These are phyloP conservation scores for Camellia granthamiana DNA, from an alignment of 148 eudicot genomes.

Conservation along the genomic window DNA sequence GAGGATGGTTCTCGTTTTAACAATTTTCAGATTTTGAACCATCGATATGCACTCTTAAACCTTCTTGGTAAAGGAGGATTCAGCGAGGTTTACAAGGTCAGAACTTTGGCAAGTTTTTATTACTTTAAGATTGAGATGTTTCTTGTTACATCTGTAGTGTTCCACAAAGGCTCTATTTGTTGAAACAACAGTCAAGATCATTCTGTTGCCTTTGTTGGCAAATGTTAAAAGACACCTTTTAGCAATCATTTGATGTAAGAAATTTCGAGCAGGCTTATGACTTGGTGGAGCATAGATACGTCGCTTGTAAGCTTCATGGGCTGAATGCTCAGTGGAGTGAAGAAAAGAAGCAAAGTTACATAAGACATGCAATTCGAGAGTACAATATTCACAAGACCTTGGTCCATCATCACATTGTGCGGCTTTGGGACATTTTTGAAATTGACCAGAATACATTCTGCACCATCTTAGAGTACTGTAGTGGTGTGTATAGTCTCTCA, in stretches of 20 bases:
- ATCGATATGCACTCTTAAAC: constrained; percentile 91
- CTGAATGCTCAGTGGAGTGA: constrained; percentile 95
- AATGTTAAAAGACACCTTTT: constrained; percentile 28
- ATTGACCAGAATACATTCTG: constrained; percentile 95
- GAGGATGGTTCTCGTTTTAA: constrained; percentile 98
- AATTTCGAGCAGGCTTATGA: constrained; percentile 84
- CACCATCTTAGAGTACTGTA: constrained; percentile 89
- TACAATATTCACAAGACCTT: constrained; percentile 97
- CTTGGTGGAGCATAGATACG: constrained; percentile 94
- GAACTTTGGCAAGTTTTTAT: constrained; percentile 3
- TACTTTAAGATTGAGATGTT: neutral
- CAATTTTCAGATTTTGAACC: constrained; percentile 79
- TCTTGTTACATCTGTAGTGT: neutral
- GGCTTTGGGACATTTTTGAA: constrained; percentile 99
- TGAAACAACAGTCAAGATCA: neutral
- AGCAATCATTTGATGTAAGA: constrained; percentile 41
- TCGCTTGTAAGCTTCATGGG: constrained; percentile 99
- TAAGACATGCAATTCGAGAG: constrained; percentile 94
- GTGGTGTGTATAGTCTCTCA: constrained; percentile 50
- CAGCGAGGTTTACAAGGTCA: constrained; percentile 97
- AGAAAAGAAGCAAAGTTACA: constrained; percentile 98
- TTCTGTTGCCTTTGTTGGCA: constrained; percentile 31
- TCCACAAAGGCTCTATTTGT: neutral
- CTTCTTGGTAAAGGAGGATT: constrained; percentile 98
- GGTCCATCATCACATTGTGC: constrained; percentile 90